Conservation (phyloP, 1,284 basidiomycete genomes). For the Ceratobasidium sp. region DNA sequence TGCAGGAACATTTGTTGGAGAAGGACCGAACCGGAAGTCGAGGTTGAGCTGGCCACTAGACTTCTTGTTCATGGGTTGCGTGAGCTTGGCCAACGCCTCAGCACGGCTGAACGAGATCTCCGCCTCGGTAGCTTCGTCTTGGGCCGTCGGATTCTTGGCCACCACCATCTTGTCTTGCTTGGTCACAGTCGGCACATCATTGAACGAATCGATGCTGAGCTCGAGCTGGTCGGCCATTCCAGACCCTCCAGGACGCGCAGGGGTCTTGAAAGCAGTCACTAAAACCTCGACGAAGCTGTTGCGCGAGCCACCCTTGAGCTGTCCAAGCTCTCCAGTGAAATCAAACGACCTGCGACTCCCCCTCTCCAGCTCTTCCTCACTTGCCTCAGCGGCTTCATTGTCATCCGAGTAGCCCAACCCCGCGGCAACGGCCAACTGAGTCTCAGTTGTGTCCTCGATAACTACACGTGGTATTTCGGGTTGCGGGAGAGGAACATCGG, state of each 20-base stretch:
- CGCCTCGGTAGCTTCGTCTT: background rate
- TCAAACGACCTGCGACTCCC: constrained; percentile 81
- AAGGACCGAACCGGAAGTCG: constrained; percentile 78
- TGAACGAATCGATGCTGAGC: constrained; percentile 20
- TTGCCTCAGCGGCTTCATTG: background rate
- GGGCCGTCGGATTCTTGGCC: background rate
- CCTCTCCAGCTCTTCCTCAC: constrained; percentile 57
- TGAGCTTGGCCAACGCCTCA: constrained; percentile 11
- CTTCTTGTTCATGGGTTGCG: constrained; percentile 52
- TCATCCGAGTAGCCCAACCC: constrained; percentile 5
- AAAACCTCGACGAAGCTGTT: constrained; percentile 84
- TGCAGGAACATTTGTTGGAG: background rate
- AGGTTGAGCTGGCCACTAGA: constrained; percentile 73
- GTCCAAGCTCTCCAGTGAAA: constrained; percentile 81
- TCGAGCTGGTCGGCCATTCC: constrained; percentile 24
- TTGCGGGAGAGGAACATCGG: constrained; percentile 14
- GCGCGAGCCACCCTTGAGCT: constrained; percentile 72
- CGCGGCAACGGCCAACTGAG: background rate
- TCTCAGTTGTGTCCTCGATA: constrained; percentile 32
- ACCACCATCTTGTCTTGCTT: background rate
- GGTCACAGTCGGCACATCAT: background rate
- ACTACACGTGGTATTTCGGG: constrained; percentile 5
- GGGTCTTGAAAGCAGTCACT: constrained; percentile 79
- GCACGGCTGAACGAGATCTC: constrained; percentile 9
- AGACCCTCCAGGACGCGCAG: constrained; percentile 53